Evolutionary conservation across 306 rosid genomes (phyloP), one percentile per base, ranked within the genome.

Genomic region (Ormosia semicastrata): DNA sequence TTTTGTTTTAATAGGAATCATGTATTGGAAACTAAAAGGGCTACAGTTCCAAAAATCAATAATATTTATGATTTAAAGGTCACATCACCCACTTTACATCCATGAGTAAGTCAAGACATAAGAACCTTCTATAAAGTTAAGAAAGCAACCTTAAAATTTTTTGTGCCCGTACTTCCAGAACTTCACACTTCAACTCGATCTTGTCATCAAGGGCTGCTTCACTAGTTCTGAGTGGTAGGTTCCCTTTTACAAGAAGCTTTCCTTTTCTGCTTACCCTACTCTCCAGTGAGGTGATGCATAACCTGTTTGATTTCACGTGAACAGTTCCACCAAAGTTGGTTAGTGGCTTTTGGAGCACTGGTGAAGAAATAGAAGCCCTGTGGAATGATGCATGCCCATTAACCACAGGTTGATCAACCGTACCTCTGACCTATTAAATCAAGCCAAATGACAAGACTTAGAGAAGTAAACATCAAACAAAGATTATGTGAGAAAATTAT

Each of bases 331-430:
- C 90, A 13, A 92, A 88, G 80, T 90, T 93, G 85, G 92, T 87
- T 3, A 95, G 91, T 40, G 97, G 95, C 82, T 90, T 90, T 86
- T 82, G 92, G 50, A 95, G 88, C 64, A 92, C 87, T 0, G 97
- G 98, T 30, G 99, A 95, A 63, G 99, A 95, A 79, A 95, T 90
- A 50, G 97, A 92, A n/a, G 93, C 98, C 89, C 92, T 87, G 89
- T 87, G 87, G 89, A 95, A 93, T 36, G 94, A 85, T 75, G 99
- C 99, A 81, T 89, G 86, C 83, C 99, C 99, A 84, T 95, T 90
- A 14, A 95, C 87, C 69, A 92, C 83, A 2, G 98, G 98, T 86
- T 93, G 98, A 52, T 93, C 97, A 79, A 88, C 93, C 3, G 98
- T 95, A 43, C 98, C 99, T 84, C 92, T 89, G 69, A 90, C 94